Evolutionary conservation across 1,284 basidiomycete species (phyloP).

Genomic region (Xerocomus nothofagi): DNA sequence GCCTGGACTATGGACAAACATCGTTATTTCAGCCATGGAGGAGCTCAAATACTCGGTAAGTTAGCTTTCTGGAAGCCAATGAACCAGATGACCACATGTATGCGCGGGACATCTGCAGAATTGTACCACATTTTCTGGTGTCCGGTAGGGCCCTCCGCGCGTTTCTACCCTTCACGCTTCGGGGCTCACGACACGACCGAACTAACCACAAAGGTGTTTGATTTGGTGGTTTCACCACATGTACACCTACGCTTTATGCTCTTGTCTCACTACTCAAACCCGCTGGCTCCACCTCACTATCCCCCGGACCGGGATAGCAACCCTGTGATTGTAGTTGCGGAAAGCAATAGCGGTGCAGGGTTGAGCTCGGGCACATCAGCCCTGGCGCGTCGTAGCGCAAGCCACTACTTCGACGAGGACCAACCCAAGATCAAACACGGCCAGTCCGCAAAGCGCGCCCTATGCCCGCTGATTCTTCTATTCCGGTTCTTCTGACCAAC

Average conservation of each 20-base stretch:
- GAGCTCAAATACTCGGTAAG: not conserved
- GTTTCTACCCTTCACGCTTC: constrained; percentile 5
- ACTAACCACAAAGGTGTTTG: not conserved
- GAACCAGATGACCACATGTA: not conserved
- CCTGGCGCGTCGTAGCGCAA: not conserved
- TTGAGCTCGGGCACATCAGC: constrained; percentile 2
- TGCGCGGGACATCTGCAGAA: not conserved
- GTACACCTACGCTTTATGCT: not conserved
- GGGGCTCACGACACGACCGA: not conserved
- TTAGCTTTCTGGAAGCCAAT: not conserved
- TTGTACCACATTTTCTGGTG: constrained; percentile 3
- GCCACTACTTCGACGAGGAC: constrained; percentile 45
- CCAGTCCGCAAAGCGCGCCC: constrained; percentile 34
- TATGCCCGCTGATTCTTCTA: too few species aligned
- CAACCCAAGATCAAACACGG: constrained; percentile 64
- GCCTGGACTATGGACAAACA: not conserved
- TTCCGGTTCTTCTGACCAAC: too few species aligned
- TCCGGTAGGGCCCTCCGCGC: constrained; percentile 2
- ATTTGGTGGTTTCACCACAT: constrained; percentile 1
- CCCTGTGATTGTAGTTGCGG: too few species aligned
- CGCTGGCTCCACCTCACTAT: too few species aligned
- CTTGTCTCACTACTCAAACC: not conserved
- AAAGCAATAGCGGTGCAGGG: too few species aligned
- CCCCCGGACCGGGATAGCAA: too few species aligned
- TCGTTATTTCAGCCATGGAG: not conserved